Conservation (phyloP, 768 basidiomycete species). For the Pleurotus eryngii region DNA sequence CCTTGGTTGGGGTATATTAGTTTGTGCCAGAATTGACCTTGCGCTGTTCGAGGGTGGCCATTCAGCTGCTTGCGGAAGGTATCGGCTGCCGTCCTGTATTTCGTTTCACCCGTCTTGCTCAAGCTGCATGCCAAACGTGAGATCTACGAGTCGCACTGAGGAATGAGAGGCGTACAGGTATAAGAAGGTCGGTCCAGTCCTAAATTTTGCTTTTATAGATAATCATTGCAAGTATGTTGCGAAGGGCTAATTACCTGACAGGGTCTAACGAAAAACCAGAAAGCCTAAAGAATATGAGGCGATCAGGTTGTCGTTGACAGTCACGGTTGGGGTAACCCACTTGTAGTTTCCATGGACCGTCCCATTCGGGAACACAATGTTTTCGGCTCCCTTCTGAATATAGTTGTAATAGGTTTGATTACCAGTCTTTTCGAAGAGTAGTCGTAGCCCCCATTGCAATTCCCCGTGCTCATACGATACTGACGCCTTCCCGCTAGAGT, state of each 20-base stretch:
- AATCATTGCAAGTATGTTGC: neutral
- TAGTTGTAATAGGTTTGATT: slow-evolving; percentile 41
- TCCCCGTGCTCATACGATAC: slow-evolving; percentile 41
- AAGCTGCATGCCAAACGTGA: slow-evolving; percentile 21
- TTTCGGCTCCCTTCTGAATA: slow-evolving; percentile 33
- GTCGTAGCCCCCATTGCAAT: slow-evolving; percentile 37
- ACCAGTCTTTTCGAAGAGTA: slow-evolving; percentile 37
- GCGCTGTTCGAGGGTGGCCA: slow-evolving; percentile 38
- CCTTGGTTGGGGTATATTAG: slow-evolving; percentile 40
- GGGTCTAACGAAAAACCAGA: slow-evolving; percentile 33
- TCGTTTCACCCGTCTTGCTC: slow-evolving; percentile 28
- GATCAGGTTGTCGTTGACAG: neutral
- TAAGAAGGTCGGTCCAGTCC: slow-evolving; percentile 37
- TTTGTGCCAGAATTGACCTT: slow-evolving; percentile 49
- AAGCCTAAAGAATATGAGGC: slow-evolving; percentile 16
- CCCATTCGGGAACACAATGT: slow-evolving; percentile 35
- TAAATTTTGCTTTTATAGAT: slow-evolving; percentile 6
- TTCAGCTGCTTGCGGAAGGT: slow-evolving; percentile 36
- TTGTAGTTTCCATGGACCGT: slow-evolving; percentile 36
- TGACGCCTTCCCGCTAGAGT: slow-evolving; percentile 24
- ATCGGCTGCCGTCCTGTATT: slow-evolving; percentile 40
- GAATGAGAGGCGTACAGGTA: slow-evolving; percentile 28
- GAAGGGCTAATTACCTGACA: slow-evolving; percentile 22
- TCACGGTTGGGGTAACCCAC: slow-evolving; percentile 18
- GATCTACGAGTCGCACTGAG: neutral